phyloP scores from a whole-genome alignment of 73 alveolate species.

The Strombidium stylifer region DNA sequence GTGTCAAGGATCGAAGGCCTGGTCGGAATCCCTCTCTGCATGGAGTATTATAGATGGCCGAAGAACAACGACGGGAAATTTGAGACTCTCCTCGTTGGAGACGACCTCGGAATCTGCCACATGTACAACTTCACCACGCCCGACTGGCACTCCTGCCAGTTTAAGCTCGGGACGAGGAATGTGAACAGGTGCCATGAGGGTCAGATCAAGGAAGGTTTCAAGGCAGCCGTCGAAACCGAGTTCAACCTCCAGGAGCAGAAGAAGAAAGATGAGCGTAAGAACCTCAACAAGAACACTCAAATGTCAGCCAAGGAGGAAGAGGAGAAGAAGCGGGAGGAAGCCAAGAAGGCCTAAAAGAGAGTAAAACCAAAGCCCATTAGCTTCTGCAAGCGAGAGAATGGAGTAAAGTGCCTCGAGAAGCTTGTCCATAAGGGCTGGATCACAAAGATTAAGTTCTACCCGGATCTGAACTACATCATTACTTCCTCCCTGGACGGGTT shows the following conservation, averaged over 20 bases:
- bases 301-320: neutral
- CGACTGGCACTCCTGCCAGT: conserved; percentile 74
- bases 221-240: conserved; percentile 9
- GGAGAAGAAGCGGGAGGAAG: neutral
- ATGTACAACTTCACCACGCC: conserved; percentile 49
- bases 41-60: conserved; percentile 53
- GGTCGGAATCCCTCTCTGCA: conserved; percentile 64
- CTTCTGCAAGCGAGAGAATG: conserved; percentile 13
- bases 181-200: conserved; percentile 36
- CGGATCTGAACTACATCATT: conserved; percentile 59
- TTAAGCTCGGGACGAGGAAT: conserved; percentile 29
- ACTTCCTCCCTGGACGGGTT: conserved; percentile 66
- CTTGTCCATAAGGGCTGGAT: conserved; percentile 69
- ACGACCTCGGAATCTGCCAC: conserved; percentile 70
- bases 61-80: conserved; percentile 33
- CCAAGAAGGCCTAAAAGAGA: neutral
- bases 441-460: conserved; percentile 62
- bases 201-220: conserved; percentile 25
- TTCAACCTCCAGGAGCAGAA: neutral
- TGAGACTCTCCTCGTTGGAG: conserved; percentile 66
- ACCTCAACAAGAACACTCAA: neutral
- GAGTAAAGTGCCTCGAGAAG: conserved; percentile 31
- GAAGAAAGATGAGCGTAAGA: neutral
- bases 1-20: conserved; percentile 59
- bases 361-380: conserved; percentile 16